A percentile compares a stretch with the other conserved stretches of the same genome.
Conservation (phyloP, 2,329 filamentous ascomycete species). For the Aaosphaeria arxii region DNA sequence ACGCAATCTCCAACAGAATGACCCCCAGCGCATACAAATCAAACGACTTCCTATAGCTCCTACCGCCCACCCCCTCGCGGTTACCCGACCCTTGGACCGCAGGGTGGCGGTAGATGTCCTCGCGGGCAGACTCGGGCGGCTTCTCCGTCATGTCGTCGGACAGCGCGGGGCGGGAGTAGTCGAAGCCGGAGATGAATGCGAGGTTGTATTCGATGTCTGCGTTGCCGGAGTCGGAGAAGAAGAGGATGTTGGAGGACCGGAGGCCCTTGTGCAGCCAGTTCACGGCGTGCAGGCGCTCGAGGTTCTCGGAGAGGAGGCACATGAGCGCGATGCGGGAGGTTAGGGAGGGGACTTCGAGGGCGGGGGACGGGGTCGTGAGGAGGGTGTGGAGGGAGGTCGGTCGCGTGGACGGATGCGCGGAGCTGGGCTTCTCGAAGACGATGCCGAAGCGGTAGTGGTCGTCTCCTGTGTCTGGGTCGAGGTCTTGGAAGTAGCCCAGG, state of each 20-base stretch:
- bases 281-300: conserved; percentile 55
- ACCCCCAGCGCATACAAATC: conserved; percentile 55
- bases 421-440: conserved; percentile 51
- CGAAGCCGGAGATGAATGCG: conserved; percentile 54
- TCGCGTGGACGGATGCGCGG: conserved; percentile 35
- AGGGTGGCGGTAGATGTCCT: conserved; percentile 54
- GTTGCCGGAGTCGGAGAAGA: conserved; percentile 39
- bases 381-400: conserved; percentile 51
- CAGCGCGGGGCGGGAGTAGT: conserved; percentile 52
- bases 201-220: conserved; percentile 36
- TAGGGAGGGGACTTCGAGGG: conserved; percentile 44
- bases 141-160: conserved; percentile 52
- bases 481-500: conserved; percentile 34
- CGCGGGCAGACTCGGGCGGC: conserved; percentile 43
- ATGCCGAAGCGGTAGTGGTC: conserved; percentile 48
- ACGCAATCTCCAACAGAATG: conserved; percentile 53
- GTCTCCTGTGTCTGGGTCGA: conserved; percentile 11
- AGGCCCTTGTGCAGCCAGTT: conserved; percentile 61
- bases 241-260: conserved; percentile 53
- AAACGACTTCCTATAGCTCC: conserved; percentile 47
- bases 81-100: conserved; percentile 38
- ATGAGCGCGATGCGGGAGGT: conserved; percentile 53
- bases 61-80: conserved; percentile 15
- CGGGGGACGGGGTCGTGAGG: conserved; percentile 24
- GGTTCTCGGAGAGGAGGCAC: conserved; percentile 47